phyloP scores from a whole-genome alignment of 352 stramenopile genomes.

The Phytophthora syringae region DNA sequence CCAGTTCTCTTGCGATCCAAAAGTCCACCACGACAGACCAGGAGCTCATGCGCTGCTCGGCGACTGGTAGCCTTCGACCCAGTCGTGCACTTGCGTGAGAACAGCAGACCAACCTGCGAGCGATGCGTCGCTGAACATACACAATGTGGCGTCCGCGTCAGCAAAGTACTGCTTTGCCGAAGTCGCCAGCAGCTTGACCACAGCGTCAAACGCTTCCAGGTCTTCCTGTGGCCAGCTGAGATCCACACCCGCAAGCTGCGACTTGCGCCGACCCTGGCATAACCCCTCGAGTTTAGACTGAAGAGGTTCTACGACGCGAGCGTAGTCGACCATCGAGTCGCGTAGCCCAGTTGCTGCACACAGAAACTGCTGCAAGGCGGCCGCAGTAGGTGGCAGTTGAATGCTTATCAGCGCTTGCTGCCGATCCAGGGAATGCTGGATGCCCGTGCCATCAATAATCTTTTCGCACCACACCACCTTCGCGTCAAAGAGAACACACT shows the following conservation, averaged over 20 bases:
- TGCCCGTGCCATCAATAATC: background rate
- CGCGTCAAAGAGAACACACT: background rate
- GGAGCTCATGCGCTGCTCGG: conserved; percentile 7
- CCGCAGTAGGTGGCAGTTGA: conserved; percentile 4
- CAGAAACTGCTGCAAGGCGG: conserved; percentile 15
- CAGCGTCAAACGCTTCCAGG: too few relatives aligned
- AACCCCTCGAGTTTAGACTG: background rate
- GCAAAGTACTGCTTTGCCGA: background rate
- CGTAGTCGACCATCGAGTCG: conserved; percentile 9
- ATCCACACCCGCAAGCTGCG: background rate
- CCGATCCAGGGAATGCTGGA: background rate
- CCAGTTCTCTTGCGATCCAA: conserved; percentile 20
- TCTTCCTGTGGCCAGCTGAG: too few relatives aligned
- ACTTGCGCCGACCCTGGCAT: background rate
- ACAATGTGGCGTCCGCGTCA: background rate
- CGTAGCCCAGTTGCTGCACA: conserved; percentile 15
- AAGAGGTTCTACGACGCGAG: background rate
- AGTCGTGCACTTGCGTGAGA: background rate
- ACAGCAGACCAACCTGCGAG: conserved; percentile 5
- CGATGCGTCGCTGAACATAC: conserved; percentile 1
- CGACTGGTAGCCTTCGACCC: conserved; percentile 5
- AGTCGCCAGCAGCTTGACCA: too few relatives aligned
- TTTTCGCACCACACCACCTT: background rate
- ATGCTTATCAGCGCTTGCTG: background rate
- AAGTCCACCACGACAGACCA: conserved; percentile 14